A percentile compares a stretch with the other conserved stretches of the same genome.
Evolutionary conservation across 129 eudicot species (phyloP).

Genomic region (Heracleum sosnowskyi): DNA sequence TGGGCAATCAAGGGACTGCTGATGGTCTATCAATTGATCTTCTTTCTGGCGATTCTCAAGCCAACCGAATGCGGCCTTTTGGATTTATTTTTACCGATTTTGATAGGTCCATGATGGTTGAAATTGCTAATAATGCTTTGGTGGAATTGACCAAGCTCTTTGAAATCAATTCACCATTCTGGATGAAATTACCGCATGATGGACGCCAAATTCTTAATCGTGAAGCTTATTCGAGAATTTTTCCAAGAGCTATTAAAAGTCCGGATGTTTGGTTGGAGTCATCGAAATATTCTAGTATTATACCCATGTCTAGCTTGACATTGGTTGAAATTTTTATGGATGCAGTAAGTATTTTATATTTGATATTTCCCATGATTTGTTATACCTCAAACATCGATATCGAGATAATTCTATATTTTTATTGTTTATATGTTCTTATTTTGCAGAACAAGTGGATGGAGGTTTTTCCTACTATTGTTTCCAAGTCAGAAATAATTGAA

Average conservation of each 20-base stretch:
- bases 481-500: slow-evolving; percentile 39
- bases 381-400: background rate
- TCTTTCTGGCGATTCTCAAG: slow-evolving; percentile 28
- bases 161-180: slow-evolving; percentile 41
- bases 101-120: slow-evolving; percentile 46
- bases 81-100: slow-evolving; percentile 29
- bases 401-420: no score
- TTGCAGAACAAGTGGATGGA: slow-evolving; percentile 55
- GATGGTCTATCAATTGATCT: slow-evolving; percentile 46
- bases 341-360: slow-evolving; percentile 27
- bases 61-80: slow-evolving; percentile 21
- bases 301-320: slow-evolving; percentile 36
- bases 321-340: slow-evolving; percentile 59
- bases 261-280: slow-evolving; percentile 40
- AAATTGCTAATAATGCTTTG: slow-evolving; percentile 43
- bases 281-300: slow-evolving; percentile 50
- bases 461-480: slow-evolving; percentile 47
- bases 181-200: slow-evolving; percentile 35
- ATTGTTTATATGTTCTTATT: background rate
- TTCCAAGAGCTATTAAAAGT: slow-evolving; percentile 30
- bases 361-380: background rate
- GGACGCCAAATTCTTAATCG: slow-evolving; percentile 41
- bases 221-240: slow-evolving; percentile 32
- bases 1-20: slow-evolving; percentile 30
- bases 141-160: slow-evolving; percentile 43